phyloP scores from a whole-genome alignment of 257 asterid species.

The Solanum appendiculatum region DNA sequence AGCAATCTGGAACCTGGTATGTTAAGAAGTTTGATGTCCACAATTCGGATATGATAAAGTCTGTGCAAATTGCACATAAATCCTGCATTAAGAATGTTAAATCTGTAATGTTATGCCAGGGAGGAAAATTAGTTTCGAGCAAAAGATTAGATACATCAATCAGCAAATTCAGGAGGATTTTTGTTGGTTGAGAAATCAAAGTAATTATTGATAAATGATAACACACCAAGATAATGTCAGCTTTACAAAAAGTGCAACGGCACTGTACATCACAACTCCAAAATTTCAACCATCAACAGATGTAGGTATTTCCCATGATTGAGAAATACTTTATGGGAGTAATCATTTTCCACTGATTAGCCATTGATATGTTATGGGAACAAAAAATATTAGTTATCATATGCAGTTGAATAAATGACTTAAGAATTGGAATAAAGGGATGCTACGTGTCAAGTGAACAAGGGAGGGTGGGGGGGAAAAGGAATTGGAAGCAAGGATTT shows the following conservation, averaged over 20 bases:
- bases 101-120: conserved; percentile 8
- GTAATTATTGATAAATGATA: neutral
- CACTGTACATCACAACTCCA: neutral
- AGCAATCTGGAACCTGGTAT: conserved; percentile 60
- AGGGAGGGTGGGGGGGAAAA: neutral
- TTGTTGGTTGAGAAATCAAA: neutral
- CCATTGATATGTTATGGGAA: neutral
- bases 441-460: neutral
- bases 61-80: conserved; percentile 89
- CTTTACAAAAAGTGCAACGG: neutral
- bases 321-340: neutral
- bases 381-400: neutral
- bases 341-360: neutral
- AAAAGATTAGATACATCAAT: neutral
- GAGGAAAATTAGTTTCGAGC: neutral
- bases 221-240: neutral
- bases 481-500: neutral
- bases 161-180: neutral
- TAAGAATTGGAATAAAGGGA: neutral
- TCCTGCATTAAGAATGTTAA: conserved; percentile 55
- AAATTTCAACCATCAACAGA: neutral
- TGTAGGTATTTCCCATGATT: neutral
- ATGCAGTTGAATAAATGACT: neutral
- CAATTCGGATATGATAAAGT: conserved; percentile 79
- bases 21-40: conserved; percentile 95